phyloP scores from a whole-genome alignment of 2,329 filamentous ascomycete species.

The Neobulgaria alba region DNA sequence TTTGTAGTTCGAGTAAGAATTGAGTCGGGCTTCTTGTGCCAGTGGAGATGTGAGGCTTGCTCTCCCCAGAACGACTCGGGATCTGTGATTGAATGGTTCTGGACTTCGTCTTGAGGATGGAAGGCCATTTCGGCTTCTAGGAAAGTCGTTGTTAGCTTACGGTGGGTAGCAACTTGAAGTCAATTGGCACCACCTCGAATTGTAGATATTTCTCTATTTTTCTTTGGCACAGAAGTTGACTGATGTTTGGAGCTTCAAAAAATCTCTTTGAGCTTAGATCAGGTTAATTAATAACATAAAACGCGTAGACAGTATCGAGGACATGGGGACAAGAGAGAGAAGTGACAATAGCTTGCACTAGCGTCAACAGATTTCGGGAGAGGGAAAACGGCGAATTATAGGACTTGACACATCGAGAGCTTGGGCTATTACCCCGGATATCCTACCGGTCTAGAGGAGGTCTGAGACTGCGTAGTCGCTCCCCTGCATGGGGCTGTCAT shows the following conservation, averaged over 20 bases:
- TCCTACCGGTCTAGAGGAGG: neutral
- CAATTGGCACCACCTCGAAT: neutral
- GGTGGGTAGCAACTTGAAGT: neutral
- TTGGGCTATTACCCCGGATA: neutral
- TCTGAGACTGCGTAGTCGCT: too few species aligned
- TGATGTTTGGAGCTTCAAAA: neutral
- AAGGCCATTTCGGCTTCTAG: conserved; percentile 17
- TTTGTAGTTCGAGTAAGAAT: conserved; percentile 54
- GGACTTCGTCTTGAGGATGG: conserved; percentile 29
- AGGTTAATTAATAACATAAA: neutral
- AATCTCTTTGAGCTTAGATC: neutral
- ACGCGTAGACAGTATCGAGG: neutral
- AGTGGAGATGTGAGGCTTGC: conserved; percentile 68
- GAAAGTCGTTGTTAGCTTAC: neutral
- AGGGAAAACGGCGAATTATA: neutral
- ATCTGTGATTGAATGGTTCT: conserved; percentile 49
- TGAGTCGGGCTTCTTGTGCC: conserved; percentile 66
- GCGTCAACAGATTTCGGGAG: too few species aligned
- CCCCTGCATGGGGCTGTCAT: too few species aligned
- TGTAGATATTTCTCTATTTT: neutral
- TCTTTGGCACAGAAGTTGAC: neutral
- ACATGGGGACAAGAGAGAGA: neutral
- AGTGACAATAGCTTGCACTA: too few species aligned
- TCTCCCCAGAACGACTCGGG: conserved; percentile 67
- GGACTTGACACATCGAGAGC: neutral